Evolutionary conservation across 257 asterid genomes (phyloP), one percentile per base, ranked within the genome.

Genomic region (Nemophila menziesii): DNA sequence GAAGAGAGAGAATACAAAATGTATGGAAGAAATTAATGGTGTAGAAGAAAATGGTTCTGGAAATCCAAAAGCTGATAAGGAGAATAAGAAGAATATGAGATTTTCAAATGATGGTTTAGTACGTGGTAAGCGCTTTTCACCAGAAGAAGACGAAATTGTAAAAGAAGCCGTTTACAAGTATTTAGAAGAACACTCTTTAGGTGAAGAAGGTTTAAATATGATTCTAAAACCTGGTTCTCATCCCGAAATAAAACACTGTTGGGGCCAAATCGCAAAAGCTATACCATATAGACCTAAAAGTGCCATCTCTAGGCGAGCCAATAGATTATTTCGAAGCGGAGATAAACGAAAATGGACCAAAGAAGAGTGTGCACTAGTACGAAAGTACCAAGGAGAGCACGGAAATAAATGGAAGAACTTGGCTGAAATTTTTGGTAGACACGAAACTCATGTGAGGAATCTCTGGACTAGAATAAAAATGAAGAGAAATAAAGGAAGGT

Each of bases 141-240:
- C 16, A 40, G 65, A 42, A 47, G 70, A 63, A 47, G 65, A 52
- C 47, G 60, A 57, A 40, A 51, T 57, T 22, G 40, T 63, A 18
- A 46, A 20, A 43, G 56, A 46, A 42, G 65, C 70, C 20, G 57
- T 63, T 26, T 11, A 21, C 34, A 37, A 57, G 4, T 63, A 46
- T 43, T 51, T 63, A 3, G 60, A 57, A 39, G 44, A 11, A 46
- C 33, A 47, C 27, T 14, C 48, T 26, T 48, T 63, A 54, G 70
- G 70, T 26, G 65, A 63, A 16, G 61, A 52, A 51, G 70, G 70
- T 19, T 13, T 63, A 10, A 13, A 42, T 0, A 63, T 57, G 70
- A 57, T 57, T 44, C 23, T 56, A 53, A 42, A 57, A 12, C 47
- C 65, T 39, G 22, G 10, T 4, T 46, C 57, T 19, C 18, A 57